Evolutionary conservation across 192 early-diverging fungal genomes (phyloP).

Genomic region (Coemansia sp.): DNA sequence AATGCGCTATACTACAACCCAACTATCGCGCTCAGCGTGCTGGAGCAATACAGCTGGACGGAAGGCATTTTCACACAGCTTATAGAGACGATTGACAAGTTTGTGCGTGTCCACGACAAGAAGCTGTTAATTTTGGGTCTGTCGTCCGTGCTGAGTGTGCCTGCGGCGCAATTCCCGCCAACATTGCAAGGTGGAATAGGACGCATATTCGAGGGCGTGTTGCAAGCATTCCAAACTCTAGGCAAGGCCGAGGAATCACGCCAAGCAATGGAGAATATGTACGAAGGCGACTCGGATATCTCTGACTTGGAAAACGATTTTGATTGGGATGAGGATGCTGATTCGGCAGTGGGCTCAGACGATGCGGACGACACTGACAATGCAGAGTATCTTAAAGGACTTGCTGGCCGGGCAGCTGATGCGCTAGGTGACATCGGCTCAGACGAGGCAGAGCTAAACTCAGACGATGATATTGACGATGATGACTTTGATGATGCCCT

Average conservation of each 20-base stretch:
- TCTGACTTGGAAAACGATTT: conserved; percentile 24
- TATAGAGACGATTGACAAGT: conserved; percentile 69
- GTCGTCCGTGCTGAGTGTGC: conserved; percentile 70
- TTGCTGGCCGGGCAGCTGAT: conserved; percentile 57
- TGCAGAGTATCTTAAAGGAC: conserved; percentile 60
- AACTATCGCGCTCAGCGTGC: conserved; percentile 63
- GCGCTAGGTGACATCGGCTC: conserved; percentile 52
- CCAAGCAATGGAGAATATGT: conserved; percentile 46
- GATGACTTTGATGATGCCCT: conserved; percentile 65
- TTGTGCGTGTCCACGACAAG: conserved; percentile 90
- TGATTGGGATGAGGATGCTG: conserved; percentile 37
- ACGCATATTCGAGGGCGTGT: conserved; percentile 69
- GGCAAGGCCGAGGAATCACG: conserved; percentile 56
- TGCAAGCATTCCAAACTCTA: conserved; percentile 75
- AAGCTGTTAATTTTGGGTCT: conserved; percentile 85
- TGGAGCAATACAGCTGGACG: conserved; percentile 79
- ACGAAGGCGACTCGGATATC: conserved; percentile 36
- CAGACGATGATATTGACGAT: conserved; percentile 58
- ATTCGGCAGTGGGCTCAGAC: conserved; percentile 7
- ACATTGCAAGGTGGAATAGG: conserved; percentile 71
- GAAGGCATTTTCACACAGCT: conserved; percentile 78
- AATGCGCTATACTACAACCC: conserved; percentile 91
- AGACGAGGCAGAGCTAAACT: conserved; percentile 31
- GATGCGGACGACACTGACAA: conserved; percentile 56
- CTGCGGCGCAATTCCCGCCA: conserved; percentile 67